Percentiles rank a stretch among this genome's conserved stretches.
Evolutionary conservation across 169 alveolate species (phyloP).

Genomic region (Plasmodium gallinaceum): DNA sequence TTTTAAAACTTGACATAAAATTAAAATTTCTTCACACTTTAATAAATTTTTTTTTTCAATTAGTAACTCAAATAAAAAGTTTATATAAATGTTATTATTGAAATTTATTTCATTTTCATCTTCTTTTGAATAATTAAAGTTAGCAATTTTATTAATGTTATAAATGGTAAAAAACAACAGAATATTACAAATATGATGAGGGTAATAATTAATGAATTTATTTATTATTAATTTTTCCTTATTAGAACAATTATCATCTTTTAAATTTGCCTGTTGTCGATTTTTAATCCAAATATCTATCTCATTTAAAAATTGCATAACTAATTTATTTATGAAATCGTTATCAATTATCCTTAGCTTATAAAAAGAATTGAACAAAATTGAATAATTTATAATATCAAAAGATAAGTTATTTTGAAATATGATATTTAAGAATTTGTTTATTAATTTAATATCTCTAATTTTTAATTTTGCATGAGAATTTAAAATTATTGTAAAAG

Average conservation of each 20-base stretch:
- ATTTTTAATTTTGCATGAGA: conserved; percentile 76
- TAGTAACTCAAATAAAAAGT: conserved; percentile 27
- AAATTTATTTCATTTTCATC: not conserved
- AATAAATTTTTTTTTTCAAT: conserved; percentile 53
- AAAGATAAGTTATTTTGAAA: conserved; percentile 32
- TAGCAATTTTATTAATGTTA: conserved; percentile 19
- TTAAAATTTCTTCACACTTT: conserved; percentile 65
- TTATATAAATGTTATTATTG: conserved; percentile 10
- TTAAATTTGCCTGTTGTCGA: not conserved
- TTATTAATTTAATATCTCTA: conserved; percentile 72
- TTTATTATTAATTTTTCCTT: not conserved
- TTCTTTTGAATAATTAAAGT: not conserved
- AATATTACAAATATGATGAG: conserved; percentile 72
- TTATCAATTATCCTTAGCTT: conserved; percentile 36
- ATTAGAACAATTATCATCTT: not conserved
- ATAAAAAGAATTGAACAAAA: conserved; percentile 67
- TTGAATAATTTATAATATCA: conserved; percentile 64
- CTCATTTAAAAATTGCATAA: conserved; percentile 32
- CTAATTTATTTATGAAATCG: conserved; percentile 17
- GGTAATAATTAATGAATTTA: conserved; percentile 33
- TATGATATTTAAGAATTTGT: conserved; percentile 61
- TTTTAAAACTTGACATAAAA: conserved; percentile 64
- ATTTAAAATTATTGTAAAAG: conserved; percentile 59
- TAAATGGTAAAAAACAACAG: conserved; percentile 58
- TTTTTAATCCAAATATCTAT: conserved; percentile 14